phyloP scores from a whole-genome alignment of 1,139 yeast species.

The Geotrichum citri-aurantii region DNA sequence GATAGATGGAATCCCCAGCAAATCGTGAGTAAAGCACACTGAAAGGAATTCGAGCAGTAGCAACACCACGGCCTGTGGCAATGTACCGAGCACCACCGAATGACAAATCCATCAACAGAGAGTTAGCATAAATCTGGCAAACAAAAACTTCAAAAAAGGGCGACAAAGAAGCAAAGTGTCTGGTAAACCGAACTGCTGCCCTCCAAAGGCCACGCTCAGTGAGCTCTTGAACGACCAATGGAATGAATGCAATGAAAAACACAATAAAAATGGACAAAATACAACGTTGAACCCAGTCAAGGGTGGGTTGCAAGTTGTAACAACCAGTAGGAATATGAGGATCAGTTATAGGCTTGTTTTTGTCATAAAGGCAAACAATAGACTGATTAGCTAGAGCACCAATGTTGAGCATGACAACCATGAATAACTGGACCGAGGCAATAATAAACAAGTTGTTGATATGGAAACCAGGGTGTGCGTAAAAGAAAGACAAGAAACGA shows the following conservation, averaged over 20 bases:
- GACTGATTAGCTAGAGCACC: conserved; percentile 89
- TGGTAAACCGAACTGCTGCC: conserved; percentile 82
- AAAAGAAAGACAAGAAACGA: conserved; percentile 94
- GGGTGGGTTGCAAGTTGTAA: conserved; percentile 82
- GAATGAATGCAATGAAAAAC: conserved; percentile 94
- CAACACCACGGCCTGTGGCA: conserved; percentile 99
- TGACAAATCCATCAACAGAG: conserved; percentile 83
- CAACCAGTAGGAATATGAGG: conserved; percentile 82
- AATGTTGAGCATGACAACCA: conserved; percentile 86
- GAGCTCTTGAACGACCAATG: conserved; percentile 92
- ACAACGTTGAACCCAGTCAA: conserved; percentile 97
- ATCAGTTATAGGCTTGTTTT: conserved; percentile 80
- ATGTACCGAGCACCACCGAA: conserved; percentile 99
- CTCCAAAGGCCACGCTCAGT: conserved; percentile 98
- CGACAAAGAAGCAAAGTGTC: conserved; percentile 84
- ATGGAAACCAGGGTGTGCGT: conserved; percentile 99
- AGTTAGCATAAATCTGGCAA: conserved; percentile 93
- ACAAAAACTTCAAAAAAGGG: conserved; percentile 98
- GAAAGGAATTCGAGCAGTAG: conserved; percentile 97
- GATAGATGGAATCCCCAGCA: conserved; percentile 93
- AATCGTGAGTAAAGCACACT: conserved; percentile 92
- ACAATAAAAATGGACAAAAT: conserved; percentile 96
- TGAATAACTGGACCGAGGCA: conserved; percentile 85
- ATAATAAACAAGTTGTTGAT: conserved; percentile 93
- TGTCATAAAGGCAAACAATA: conserved; percentile 76